phyloP scores from a whole-genome alignment of 441 rosid genomes.

The Hura crepitans region DNA sequence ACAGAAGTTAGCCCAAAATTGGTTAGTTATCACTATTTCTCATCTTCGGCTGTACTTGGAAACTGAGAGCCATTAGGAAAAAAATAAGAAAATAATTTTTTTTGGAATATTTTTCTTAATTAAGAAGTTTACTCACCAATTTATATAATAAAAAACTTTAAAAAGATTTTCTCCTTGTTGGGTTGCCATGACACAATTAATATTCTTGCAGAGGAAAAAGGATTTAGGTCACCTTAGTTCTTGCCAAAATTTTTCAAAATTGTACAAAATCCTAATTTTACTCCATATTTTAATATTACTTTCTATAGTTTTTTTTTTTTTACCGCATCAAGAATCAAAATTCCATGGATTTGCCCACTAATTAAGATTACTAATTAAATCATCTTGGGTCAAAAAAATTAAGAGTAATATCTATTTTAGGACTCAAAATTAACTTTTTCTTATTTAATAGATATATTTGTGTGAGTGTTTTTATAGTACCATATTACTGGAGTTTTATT shows the following conservation, averaged over 20 bases:
- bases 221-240: background rate
- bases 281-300: constrained; percentile 12
- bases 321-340: too few species aligned
- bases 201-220: background rate
- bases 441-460: too few species aligned
- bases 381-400: too few species aligned
- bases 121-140: constrained; percentile 3
- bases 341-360: too few species aligned
- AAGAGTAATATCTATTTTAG: too few species aligned
- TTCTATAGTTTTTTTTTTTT: background rate
- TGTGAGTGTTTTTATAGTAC: too few species aligned
- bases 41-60: constrained; percentile 14
- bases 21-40: constrained; percentile 4
- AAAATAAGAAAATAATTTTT: background rate
- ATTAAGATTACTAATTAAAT: too few species aligned
- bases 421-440: too few species aligned
- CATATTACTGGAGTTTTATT: too few species aligned
- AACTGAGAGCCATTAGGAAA: background rate
- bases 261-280: constrained; percentile 11
- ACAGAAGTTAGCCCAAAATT: constrained; percentile 20
- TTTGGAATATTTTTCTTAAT: constrained; percentile 10
- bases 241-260: background rate
- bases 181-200: constrained; percentile 14
- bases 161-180: background rate
- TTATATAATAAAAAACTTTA: background rate